phyloP scores from a whole-genome alignment of 31 red algal genomes.

The Odonthalia washingtoniensis region DNA sequence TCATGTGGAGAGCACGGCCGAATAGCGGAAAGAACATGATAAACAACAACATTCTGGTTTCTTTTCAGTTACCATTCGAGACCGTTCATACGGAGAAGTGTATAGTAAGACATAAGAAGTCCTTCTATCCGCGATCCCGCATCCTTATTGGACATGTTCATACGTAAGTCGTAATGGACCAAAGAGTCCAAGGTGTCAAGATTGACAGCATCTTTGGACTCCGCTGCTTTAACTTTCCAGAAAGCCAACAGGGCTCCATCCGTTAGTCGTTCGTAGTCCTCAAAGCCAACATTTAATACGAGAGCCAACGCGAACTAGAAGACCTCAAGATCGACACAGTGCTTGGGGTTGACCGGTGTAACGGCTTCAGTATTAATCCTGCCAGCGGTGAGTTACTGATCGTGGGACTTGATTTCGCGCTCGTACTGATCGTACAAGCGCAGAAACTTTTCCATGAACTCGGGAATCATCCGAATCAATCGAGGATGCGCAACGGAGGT shows the following conservation, averaged over 20 bases:
- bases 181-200: conserved; percentile 23
- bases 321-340: conserved; percentile 11
- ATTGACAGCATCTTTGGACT: conserved; percentile 15
- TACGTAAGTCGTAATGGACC: conserved; percentile 27
- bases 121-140: conserved; percentile 43
- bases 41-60: conserved; percentile 19
- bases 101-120: conserved; percentile 28
- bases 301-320: not conserved
- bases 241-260: conserved; percentile 16
- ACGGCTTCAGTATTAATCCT: not conserved
- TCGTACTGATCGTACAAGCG: not conserved
- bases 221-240: conserved; percentile 27
- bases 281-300: not conserved
- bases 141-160: conserved; percentile 23
- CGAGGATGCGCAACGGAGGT: too few species aligned
- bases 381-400: not conserved
- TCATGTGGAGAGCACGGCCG: not conserved
- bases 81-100: conserved; percentile 10
- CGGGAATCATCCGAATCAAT: too few species aligned
- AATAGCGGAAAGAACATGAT: conserved; percentile 37
- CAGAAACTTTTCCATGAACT: too few species aligned
- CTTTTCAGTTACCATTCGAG: conserved; percentile 26
- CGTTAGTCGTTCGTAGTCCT: not conserved
- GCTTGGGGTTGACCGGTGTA: not conserved
- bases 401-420: not conserved